Evolutionary conservation across 257 asterid species (phyloP), one percentile per base, ranked within the genome.

Genomic region (Coffea eugenioides): DNA sequence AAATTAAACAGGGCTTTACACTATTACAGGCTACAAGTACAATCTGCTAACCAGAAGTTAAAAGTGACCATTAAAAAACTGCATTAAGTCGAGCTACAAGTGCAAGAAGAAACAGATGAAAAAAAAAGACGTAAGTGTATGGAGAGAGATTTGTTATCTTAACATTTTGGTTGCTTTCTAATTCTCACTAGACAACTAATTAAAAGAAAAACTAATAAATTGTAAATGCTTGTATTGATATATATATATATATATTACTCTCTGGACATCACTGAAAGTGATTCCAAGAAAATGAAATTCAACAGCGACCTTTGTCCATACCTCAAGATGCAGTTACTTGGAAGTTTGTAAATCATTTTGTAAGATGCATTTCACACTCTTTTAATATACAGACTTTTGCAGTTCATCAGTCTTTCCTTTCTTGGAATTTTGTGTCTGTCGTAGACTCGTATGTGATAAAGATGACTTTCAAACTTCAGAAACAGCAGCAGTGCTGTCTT

Each of bases 261-360:
- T 0, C 36, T 43, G 36, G 15, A 39, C 11, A 46, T 23, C 73
- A 39, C 52, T 25, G 57, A 45, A 46, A 71, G 57, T 43, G 74
- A 69, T 41, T 41, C 45, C 13, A 41, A 5, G 74, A 69, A 43
- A 69, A 23, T 46, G 61, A 71, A 52, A 25, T 46, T n/a, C 31
- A 43, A 68, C 48, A 36, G 8, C 23, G 49, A 68, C 49, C 13
- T 68, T 68, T 68, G 14, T 34, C 13, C 49, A 68, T 14, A 34
- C 49, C 72, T 68, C 72, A 34, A 68, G 72, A 36, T 68, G 72
- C 27, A 6, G 52, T 70, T 70, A 8, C 74, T 45, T 70, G 74
- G 74, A 45, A 20, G 36, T 70, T 70, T 43, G 36, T 70, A 8
- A 45, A 21, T 23, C 56, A 43, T 48, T 16, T 43, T 43, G 21